Base-by-base conservation (phyloP, 257 asterid genomes). In the Oldenlandia corymbosa region DNA sequence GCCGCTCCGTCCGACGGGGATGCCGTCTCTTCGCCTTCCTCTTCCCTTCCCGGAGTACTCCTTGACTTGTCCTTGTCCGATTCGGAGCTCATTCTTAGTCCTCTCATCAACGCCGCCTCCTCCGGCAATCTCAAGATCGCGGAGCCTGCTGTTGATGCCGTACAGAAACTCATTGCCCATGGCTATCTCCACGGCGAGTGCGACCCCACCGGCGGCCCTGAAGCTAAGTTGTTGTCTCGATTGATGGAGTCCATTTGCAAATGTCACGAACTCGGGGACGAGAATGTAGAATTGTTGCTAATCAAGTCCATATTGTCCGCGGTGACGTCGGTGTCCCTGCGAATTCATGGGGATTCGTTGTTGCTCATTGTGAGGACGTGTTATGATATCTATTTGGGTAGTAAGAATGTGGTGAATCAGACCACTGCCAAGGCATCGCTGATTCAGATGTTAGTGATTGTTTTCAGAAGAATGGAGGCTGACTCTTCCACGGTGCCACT, bases 381-480 rank as follows among this genome's bases (percentile, higher is more conserved):
- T 64, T 93, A 93, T 41, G 95, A 87, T 76, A 81, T 90, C 34
- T 90, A 90, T 68, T 67, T 93, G 71, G 85, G 67, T 68, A 93
- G 99, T 75, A 90, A 90, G 79, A 93, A 88, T 73, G 77, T 81
- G 68, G 99, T 93, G 83, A 90, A 90, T 78, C 96, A 90, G 83
- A 88, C 94, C 1, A 90, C 99, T 1, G 93, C 97, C 7, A 93
- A 88, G 82, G 99, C 99, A 26, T 90, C 99, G 18, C 67, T 93
- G 87, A 85, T 88, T 70, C 99, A 90, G 75, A 93, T 93, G 97
- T 78, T 93, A 68, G 97, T 93, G 39, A 93, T 93, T 72, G 96
- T 93, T 64, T 93, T 93, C 59, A 70, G 99, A 72, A 83, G 99
- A 72, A 93, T 93, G 99, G 99, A 93, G 90, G 99, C 97, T 4